Base-by-base conservation (phyloP, 2,329 filamentous ascomycete genomes). In the Lecanoromycetidae sp. region DNA sequence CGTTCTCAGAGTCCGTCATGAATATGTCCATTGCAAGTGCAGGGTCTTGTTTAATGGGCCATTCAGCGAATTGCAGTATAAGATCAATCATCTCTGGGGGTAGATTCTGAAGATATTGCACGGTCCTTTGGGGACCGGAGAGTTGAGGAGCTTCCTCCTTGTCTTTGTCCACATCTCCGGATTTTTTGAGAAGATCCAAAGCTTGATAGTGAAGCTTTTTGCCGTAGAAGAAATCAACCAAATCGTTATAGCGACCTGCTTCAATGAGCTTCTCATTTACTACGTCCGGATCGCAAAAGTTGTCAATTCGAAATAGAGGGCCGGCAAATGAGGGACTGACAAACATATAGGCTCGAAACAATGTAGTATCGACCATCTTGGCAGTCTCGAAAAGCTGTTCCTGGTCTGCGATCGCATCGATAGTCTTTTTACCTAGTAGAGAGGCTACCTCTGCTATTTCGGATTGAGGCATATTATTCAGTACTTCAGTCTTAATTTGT, bases 151-250 rank as follows among this genome's bases (percentile, higher is more conserved):
- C 60, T 7, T 56, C 60, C 46, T 66, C 61, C 35, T 61, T 60
- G 17, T 61, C 61, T 4, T 63, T 57, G 26, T 66, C 61, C 2
- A 74, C 71, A 23, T 75, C 76, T 15, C 90, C 90, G 56, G 95
- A 95, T 53, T 81, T 83, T 56, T 78, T 76, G 1, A 98, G 72
- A 25, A 95, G 68, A 54, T 87, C 83, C 15, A 98, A 68, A 0
- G 91, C 90, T 59, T 93, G 81, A 15, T 82, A 79, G 64, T 98
- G 91, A 33, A 96, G 74, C 62, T 83, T 88, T 68, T 98, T 98
- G 53, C 91, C 91, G 58, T 93, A 87, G 56, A 96, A 80, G 61
- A 98, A 98, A 62, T 96, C 90, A n/a, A 98, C 87, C 1, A 98
- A 71, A 65, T 96, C 90, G 43, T 82, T 90, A 64, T 94, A 95